Evolutionary conservation across 2,329 filamentous ascomycete genomes (phyloP), one percentile per base, ranked within the genome.

Genomic region (Alternaria brassicicola): DNA sequence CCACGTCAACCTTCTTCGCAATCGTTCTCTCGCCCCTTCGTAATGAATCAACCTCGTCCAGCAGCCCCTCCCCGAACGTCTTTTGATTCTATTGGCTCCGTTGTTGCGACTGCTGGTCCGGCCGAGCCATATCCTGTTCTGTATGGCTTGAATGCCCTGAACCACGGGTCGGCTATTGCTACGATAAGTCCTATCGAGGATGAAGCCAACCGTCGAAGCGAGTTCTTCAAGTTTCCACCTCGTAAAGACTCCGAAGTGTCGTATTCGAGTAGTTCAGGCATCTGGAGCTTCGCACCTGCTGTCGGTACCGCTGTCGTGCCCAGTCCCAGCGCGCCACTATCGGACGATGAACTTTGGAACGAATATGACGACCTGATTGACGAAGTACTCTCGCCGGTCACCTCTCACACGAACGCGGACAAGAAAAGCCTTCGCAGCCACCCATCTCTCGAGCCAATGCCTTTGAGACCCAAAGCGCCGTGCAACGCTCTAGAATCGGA

Each of bases 361-460:
- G 94, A 96, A 77, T 97, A 96, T 72, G 89, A 98, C 65, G 94
- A 97, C 68, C 80, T 97, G 12, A 85, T 97, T 52, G 90, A 91
- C 51, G 88, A 91, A 56, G 84, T 88, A 10, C 83, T 86, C 48
- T 84, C 83, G 4, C 79, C 82, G 25, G 7, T 77, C 21, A 64
- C 66, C 26, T 63, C 65, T 17, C 57, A 52, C 25, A 57, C 39
- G 8, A 57, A 51, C 9, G 55, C 57, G 25, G 55, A 57, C 6
- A 58, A 52, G 46, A 42, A 57, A 13, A 64, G 60, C 38, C 28
- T 59, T 33, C 64, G 60, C 19, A 64, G 57, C n/a, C 63, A 68
- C n/a, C 66, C 69, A 1, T 73, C 74, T 7, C 62, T 73, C 21
- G 73, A 74, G 47, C 74, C 72, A 41, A 60, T 69, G 3, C 67